Evolutionary conservation across 192 early-diverging fungal genomes (phyloP).

Genomic region (Linnemannia zychae): DNA sequence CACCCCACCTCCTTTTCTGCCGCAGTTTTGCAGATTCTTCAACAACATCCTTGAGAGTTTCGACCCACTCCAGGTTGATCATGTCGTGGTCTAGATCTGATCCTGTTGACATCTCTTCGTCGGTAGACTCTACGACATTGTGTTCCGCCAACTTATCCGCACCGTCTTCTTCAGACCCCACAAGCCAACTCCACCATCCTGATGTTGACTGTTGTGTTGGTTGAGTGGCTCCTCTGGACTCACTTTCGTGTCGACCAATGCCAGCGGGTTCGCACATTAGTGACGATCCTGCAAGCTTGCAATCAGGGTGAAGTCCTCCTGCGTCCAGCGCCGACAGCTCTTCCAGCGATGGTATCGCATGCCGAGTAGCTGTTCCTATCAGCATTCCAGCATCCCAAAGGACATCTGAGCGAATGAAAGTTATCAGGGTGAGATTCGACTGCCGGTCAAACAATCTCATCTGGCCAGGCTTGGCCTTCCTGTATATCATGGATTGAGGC

Average conservation of each 20-base stretch:
- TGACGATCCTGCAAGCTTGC: conserved; percentile 25
- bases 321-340: conserved; percentile 18
- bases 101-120: conserved; percentile 29
- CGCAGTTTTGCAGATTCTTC: conserved; percentile 4
- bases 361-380: conserved; percentile 1
- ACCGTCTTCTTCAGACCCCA: conserved; percentile 1
- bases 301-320: conserved; percentile 45
- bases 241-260: background rate
- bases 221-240: background rate
- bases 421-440: conserved; percentile 37
- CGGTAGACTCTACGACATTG: background rate
- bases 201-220: background rate
- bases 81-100: conserved; percentile 53
- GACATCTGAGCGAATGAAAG: conserved; percentile 51
- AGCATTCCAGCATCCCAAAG: conserved; percentile 46
- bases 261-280: conserved; percentile 39
- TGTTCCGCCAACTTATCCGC: background rate
- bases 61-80: conserved; percentile 44
- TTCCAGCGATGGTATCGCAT: conserved; percentile 15
- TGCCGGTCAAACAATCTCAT: conserved; percentile 40
- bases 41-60: conserved; percentile 18
- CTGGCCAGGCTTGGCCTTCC: conserved; percentile 50
- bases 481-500: conserved; percentile 22
- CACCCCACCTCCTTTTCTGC: background rate
- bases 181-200: conserved; percentile 42